Base-by-base conservation (phyloP, 768 basidiomycete species). In the Leccinum rimulosum region DNA sequence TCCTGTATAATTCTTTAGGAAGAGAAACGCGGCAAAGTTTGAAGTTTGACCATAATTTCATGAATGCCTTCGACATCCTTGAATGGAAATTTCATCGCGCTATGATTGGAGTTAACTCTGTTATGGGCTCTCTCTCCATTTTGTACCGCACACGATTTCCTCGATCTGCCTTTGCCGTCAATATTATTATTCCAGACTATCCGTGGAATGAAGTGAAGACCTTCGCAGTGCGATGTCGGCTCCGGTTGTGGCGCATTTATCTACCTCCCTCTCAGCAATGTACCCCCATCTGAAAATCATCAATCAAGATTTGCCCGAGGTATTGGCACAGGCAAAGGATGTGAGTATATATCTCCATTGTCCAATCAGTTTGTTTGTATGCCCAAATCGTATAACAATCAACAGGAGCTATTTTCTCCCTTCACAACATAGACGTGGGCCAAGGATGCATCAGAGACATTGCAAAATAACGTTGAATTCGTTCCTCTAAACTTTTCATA, bases 51-150 rank as follows among this genome's bases (percentile, higher is more conserved):
- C 0, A 3, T n/a, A 5, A 12, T 19, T 27, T 22, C 22, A 22
- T 22, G 35, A 25, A 47, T 30, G 30, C 9, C 2, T 30, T 58
- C 55, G 22, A 68, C 30, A 15, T 30, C n/a, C 17, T 47, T 38
- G 48, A 6, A 8, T 33, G 72, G 70, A 52, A 52, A 25, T 71
- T 61, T 40, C 68, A 71, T 14, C 58, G 55, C 31, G 65, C 66
- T 25, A 70, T 71, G 70, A 38, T 61, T 2, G 70, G 68, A 1
- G 4, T 65, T 3, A 22, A 62, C 9, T 27, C 53, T 11, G 40
- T 70, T 52, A 60, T 69, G 63, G 72, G 65, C 11, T 59, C 70
- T 25, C 58, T 64, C 17, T 64, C 68, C 4, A 47, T 71, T 19
- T 57, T 68, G n/a, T 52, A 72, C 28, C 62, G 70, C 38, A 17